These are phyloP conservation scores for Cercophora samala DNA, from an alignment of 495 filamentous ascomycete genomes.

Conservation along the genomic window DNA sequence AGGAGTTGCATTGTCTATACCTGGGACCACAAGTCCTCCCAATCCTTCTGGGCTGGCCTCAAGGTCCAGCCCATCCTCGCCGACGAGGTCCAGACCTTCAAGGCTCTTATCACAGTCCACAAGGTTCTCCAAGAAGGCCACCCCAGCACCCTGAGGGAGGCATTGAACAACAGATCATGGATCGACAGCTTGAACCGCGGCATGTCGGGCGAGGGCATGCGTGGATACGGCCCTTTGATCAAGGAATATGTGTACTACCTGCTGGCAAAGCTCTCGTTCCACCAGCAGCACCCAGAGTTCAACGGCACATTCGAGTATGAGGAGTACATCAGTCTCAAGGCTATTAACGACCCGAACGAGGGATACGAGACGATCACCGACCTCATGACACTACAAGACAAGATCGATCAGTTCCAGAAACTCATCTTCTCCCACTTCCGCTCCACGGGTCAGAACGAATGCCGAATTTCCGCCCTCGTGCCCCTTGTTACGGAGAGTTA, in stretches of 20 bases:
- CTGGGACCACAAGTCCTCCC: conserved; percentile 97
- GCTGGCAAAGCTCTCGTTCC: conserved; percentile 87
- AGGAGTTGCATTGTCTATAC: conserved; percentile 97
- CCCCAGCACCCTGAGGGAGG: conserved; percentile 79
- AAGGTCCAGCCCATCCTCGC: conserved; percentile 98
- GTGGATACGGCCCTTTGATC: conserved; percentile 89
- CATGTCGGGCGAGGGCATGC: conserved; percentile 77
- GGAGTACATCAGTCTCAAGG: conserved; percentile 96
- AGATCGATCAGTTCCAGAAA: conserved; percentile 97
- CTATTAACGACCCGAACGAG: conserved; percentile 98
- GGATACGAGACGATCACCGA: conserved; percentile 98
- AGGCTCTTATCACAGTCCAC: conserved; percentile 87
- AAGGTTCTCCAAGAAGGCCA: conserved; percentile 97
- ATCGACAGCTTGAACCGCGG: conserved; percentile 88
- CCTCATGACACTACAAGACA: conserved; percentile 93
- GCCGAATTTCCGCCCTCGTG: conserved; percentile 88
- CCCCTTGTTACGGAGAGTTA: conserved; percentile 96
- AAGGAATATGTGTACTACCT: conserved; percentile 94
- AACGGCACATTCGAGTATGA: conserved; percentile 99
- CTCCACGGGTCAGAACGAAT: conserved; percentile 87
- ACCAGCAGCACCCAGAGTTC: conserved; percentile 94
- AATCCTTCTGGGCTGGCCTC: conserved; percentile 96
- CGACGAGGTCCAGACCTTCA: conserved; percentile 93
- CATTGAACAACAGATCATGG: conserved; percentile 84
- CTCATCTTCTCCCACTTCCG: conserved; percentile 95